Conservation (phyloP, 225 moss, liverwort and hornwort species). For the Pseudisothecium myosuroides region DNA sequence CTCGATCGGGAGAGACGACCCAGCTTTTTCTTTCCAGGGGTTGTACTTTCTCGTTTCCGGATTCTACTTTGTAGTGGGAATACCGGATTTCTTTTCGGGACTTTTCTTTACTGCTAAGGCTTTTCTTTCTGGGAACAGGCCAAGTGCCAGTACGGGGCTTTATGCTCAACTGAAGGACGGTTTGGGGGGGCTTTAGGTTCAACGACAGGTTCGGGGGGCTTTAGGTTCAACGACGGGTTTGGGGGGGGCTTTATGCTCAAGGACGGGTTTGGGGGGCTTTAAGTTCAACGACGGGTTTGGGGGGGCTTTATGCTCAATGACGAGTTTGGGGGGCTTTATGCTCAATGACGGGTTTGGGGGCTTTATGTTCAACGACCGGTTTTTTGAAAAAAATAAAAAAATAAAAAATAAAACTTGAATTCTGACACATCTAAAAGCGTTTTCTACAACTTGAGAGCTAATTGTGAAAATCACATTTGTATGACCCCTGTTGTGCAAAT, state of each 20-base stretch:
- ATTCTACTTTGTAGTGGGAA: background rate
- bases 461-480: background rate
- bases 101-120: background rate
- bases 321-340: no score
- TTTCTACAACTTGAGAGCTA: background rate
- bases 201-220: no score
- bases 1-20: background rate
- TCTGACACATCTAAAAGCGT: background rate
- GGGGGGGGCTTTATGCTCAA: no score
- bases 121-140: background rate
- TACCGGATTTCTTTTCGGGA: background rate
- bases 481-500: constrained; percentile 5
- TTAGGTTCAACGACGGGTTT: no score
- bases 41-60: background rate
- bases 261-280: no score
- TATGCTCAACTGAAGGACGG: background rate
- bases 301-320: no score
- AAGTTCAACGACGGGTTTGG: no score
- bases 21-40: background rate
- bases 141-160: background rate
- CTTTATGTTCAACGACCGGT: no score
- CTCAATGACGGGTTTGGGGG: no score
- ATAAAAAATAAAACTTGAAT: background rate
- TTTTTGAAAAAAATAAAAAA: no score
- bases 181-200: background rate